Conservation (phyloP, 768 basidiomycete species). For the Termitomyces sp. region DNA sequence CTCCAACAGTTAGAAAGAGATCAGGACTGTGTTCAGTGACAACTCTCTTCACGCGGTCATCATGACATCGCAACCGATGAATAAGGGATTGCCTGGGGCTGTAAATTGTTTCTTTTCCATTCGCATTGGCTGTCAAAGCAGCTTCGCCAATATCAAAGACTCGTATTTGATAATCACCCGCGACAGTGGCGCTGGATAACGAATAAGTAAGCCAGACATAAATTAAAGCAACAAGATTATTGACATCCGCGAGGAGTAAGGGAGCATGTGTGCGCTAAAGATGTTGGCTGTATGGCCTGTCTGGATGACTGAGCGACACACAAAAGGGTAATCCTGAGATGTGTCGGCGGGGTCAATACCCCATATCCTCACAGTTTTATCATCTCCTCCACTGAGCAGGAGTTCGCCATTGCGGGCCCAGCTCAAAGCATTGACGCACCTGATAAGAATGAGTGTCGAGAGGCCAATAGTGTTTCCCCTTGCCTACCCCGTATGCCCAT, state of each 20-base stretch:
- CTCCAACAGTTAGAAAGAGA: constrained; percentile 73
- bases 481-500: constrained; percentile 67
- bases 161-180: constrained; percentile 70
- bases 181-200: constrained; percentile 56
- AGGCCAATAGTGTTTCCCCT: neutral
- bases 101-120: constrained; percentile 41
- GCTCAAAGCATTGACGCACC: constrained; percentile 74
- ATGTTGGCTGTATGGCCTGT: constrained; percentile 85
- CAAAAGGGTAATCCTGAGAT: constrained; percentile 54
- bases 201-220: constrained; percentile 7
- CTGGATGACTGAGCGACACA: constrained; percentile 59
- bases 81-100: constrained; percentile 41
- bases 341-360: constrained; percentile 45
- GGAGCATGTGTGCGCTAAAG: constrained; percentile 79
- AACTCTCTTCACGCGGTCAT: constrained; percentile 69
- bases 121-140: constrained; percentile 24
- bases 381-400: constrained; percentile 69
- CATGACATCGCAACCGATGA: constrained; percentile 66
- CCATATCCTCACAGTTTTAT: constrained; percentile 80
- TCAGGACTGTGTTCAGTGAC: constrained; percentile 77
- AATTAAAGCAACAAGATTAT: constrained; percentile 16
- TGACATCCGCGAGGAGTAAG: constrained; percentile 74
- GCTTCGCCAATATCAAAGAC: constrained; percentile 65
- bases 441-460: constrained; percentile 19
- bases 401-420: constrained; percentile 67